phyloP scores from a whole-genome alignment of 1,284 basidiomycete genomes.

The Fomes fomentarius region DNA sequence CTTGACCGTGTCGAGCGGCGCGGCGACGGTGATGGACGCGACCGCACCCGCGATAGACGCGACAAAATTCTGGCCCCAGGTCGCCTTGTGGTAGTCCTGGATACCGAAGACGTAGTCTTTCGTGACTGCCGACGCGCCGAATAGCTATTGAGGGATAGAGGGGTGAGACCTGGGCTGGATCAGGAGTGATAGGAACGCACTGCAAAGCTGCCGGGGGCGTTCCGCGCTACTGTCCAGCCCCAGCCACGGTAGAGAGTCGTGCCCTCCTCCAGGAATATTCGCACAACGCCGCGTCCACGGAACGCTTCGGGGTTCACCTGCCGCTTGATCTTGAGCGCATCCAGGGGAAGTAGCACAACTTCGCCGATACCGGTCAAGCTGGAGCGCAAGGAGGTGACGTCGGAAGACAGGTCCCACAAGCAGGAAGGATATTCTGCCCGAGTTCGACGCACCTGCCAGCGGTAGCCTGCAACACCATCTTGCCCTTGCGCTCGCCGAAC shows the following conservation, averaged over 20 bases:
- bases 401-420: too few relatives aligned
- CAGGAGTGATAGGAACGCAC: slow-evolving; percentile 48
- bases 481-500: slow-evolving; percentile 96
- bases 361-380: slow-evolving; percentile 96
- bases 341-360: slow-evolving; percentile 93
- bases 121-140: slow-evolving; percentile 93
- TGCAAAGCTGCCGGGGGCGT: slow-evolving; percentile 95
- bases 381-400: slow-evolving; percentile 3
- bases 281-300: slow-evolving; percentile 88
- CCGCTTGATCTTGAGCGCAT: slow-evolving; percentile 98
- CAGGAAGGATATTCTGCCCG: too few relatives aligned
- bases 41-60: slow-evolving; percentile 95
- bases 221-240: slow-evolving; percentile 99
- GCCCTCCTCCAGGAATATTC: slow-evolving; percentile 93
- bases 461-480: slow-evolving; percentile 93
- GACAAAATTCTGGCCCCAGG: slow-evolving; percentile 95
- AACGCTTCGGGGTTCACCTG: slow-evolving; percentile 97
- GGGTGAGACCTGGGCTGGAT: not conserved
- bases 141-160: slow-evolving; percentile 63
- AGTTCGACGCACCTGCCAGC: slow-evolving; percentile 79
- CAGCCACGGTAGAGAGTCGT: slow-evolving; percentile 93
- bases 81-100: slow-evolving; percentile 89
- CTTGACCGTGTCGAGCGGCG: slow-evolving; percentile 96
- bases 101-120: slow-evolving; percentile 95
- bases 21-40: slow-evolving; percentile 94